phyloP scores from a whole-genome alignment of 1,284 basidiomycete species.

The Ustilago cynodontis region DNA sequence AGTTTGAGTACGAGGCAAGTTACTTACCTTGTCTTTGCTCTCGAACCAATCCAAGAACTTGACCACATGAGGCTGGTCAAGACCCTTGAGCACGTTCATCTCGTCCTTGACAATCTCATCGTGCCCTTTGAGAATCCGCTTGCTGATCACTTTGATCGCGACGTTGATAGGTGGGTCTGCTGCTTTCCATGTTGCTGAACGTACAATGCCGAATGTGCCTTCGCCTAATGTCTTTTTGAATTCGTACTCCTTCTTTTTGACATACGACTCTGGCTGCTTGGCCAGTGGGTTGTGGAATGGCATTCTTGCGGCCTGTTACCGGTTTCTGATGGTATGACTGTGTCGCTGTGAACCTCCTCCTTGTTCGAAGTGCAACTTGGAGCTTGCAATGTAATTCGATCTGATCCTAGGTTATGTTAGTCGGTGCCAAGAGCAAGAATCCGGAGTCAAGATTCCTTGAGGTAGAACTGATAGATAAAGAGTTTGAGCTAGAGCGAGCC shows the following conservation, averaged over 20 bases:
- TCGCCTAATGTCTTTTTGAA: constrained; percentile 68
- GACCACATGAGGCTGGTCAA: constrained; percentile 74
- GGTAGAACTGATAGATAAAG: not conserved
- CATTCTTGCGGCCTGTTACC: constrained; percentile 22
- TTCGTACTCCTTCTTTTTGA: constrained; percentile 69
- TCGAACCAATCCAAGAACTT: constrained; percentile 71
- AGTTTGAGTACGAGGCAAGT: no score
- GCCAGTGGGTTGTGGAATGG: constrained; percentile 58
- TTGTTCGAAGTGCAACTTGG: not conserved
- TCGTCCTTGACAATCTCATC: constrained; percentile 67
- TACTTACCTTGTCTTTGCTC: constrained; percentile 48
- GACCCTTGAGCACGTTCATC: constrained; percentile 67
- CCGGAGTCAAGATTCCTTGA: not conserved
- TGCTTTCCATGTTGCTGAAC: constrained; percentile 57
- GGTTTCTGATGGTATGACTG: no score
- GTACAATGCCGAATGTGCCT: constrained; percentile 67
- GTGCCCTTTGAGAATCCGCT: constrained; percentile 64
- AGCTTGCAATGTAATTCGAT: not conserved
- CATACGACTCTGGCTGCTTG: constrained; percentile 58
- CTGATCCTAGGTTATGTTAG: not conserved
- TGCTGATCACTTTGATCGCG: constrained; percentile 68
- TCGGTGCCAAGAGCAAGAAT: not conserved
- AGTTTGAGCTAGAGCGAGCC: not conserved
- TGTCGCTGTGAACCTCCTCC: no score
- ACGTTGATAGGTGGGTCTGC: constrained; percentile 63